Base-by-base conservation (phyloP, 148 eudicot genomes). In the Dysphania ambrosioides region DNA sequence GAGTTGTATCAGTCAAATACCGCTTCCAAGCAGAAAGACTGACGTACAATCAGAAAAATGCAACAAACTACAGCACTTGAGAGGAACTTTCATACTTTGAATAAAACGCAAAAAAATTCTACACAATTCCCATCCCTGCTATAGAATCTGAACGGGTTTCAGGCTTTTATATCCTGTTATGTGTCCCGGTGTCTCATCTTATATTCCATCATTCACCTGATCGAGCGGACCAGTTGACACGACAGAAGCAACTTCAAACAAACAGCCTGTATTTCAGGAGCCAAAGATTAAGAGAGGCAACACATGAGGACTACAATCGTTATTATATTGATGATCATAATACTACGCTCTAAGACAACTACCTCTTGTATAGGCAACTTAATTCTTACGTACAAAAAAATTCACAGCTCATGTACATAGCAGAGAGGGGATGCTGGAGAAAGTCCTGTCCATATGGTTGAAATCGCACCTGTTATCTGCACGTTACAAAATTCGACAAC, bases 401-500 rank as follows among this genome's bases (percentile, higher is more conserved):
- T 47, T 31, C 75, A 58, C 70, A 70, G 67, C 78, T 76, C 66
- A 81, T 84, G 73, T 84, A 81, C 87, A 81, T 8, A 62, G 66
- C 7, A 51, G 51, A 32, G 64, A 57, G 31, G n/a, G 49, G 32
- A 32, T 27, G 56, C 49, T 29, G 36, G 63, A 35, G 42, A 27
- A 47, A 27, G 36, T 79, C 77, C 82, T 74, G n/a, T n/a, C n/a
- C n/a, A n/a, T 77, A 77, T 74, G 42, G 51, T 70, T 27, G 35
- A 64, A 72, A 75, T 53, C 57, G 72, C 81, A 77, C 81, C 79
- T 66, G 81, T 79, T 74, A 82, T 68, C 81, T 27, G 57, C 70
- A 53, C 31, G 15, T 69, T 51, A 73, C 74, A 64, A 74, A 82
- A 81, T 79, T 53, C 12, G 80, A 78, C 75, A 75, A 78, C 85